Evolutionary conservation across 2,329 filamentous ascomycete species (phyloP), one percentile per base, ranked within the genome.

Genomic region (Colletotrichum sublineola): DNA sequence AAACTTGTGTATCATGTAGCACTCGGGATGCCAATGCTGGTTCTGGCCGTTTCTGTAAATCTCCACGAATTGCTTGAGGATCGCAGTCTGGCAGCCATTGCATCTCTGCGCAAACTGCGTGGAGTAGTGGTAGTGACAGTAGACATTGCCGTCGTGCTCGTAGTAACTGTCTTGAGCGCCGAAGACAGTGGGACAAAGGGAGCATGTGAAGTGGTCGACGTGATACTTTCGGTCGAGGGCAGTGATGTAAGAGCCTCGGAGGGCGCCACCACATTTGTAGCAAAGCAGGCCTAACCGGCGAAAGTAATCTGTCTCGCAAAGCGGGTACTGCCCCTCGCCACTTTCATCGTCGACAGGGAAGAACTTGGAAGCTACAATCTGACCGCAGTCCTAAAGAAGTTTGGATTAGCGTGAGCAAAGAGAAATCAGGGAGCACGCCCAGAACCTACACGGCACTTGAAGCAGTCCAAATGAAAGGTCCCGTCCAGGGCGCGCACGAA

Each of bases 1-100:
- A 83, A 98, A 99, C 79, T 99, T 99, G 85, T 99, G 96, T 74
- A 99, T 99, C 96, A 99, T 99, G 83, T 99, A 99, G 82, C 96
- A 99, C 83, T 99, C 96, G 2, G 96, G 96, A 80, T 99, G 96
- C 96, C 96, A 99, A 81, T 99, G 96, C 79, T 99, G 96, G 80
- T 98, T 98, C 80, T 97, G 94, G 2, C 96, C 96, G 82, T 98
- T 98, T 77, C 96, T 92, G 83, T 95, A 99, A 74, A 99, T 98
- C 82, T 99, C 96, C 73, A 99, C 96, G 81, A 99, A 99, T 81
- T 99, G 96, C 84, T 99, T 99, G 55, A 99, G 86, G 75, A 99
- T 99, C 64, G 96, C 94, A 3, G 96, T 98, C 79, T 97, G 95
- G 79, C 96, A 99, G 75, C 96, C 96, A 81, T 97, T 97, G 82